Conservation (phyloP, 2,329 filamentous ascomycete genomes). For the Fusarium chuoi region DNA sequence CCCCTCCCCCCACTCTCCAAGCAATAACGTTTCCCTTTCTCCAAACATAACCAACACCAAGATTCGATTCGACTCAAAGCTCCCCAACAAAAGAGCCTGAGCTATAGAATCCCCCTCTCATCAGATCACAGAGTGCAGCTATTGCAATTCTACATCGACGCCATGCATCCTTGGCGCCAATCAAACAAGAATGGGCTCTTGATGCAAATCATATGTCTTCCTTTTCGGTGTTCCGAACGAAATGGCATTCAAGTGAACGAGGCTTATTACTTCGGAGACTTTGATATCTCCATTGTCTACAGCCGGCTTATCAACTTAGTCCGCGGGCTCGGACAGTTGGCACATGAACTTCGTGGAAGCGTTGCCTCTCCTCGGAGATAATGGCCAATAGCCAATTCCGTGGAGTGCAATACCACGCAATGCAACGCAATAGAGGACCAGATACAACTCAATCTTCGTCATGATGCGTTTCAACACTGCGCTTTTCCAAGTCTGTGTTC, state of each 20-base stretch:
- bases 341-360: constrained; percentile 8
- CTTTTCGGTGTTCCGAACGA: constrained; percentile 11
- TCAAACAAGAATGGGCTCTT: constrained; percentile 2
- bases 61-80: constrained; percentile 6
- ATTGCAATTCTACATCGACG: constrained; percentile 15
- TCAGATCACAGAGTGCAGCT: not conserved
- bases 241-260: not conserved
- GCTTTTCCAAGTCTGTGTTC: constrained; percentile 24
- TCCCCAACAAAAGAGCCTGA: constrained; percentile 27
- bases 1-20: constrained; percentile 21
- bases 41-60: constrained; percentile 12
- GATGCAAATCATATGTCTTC: not conserved
- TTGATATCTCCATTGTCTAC: not conserved
- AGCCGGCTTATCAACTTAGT: constrained; percentile 5
- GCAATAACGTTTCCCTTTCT: constrained; percentile 10
- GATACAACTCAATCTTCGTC: constrained; percentile 21
- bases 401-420: not conserved
- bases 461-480: constrained; percentile 27
- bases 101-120: not conserved
- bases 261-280: constrained; percentile 11
- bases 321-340: not conserved
- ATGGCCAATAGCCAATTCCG: not conserved
- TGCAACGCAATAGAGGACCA: constrained; percentile 6
- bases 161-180: constrained; percentile 29
- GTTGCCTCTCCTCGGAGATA: not conserved